Evolutionary conservation across 129 eudicot genomes (phyloP), one percentile per base, ranked within the genome.

Genomic region (Escallonia herrerae): DNA sequence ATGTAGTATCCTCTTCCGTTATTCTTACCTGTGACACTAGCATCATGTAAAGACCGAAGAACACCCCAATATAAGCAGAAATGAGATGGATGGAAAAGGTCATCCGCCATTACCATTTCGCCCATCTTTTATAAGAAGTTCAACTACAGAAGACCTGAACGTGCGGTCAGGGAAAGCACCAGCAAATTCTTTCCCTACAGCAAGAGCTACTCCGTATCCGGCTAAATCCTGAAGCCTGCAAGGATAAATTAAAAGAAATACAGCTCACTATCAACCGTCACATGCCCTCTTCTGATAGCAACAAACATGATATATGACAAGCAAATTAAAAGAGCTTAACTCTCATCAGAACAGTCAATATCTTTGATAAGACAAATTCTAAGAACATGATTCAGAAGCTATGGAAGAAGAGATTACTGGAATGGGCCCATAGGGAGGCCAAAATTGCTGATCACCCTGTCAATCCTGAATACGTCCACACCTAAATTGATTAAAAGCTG

Each of bases 361-460:
- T 22, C 33, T 22, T 22, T 22, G 33, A 22, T 22, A 22, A 22
- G 33, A 22, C 33, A 22, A 22, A 22, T 22, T 22, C 33, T 22
- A 22, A 22, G 33, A 22, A 22, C 33, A 22, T 22, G 33, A 22
- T 22, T 22, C 33, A 22, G 33, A 22, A 22, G 33, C 33, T 0
- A 22, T 1, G 33, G 33, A 22, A 22, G 67, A 76, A 67, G 76
- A 74, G 40, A 73, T 85, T 88, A 93, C 99, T 93, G 99, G 79
- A 93, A 83, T 7, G 99, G 99, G 9, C 99, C 99, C 84, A 93
- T 78, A 15, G 99, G 99, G 59, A 93, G 79, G 62, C 99, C 99
- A 71, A 93, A 93, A 59, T 82, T 73, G 75, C 71, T 77, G 73
- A 93, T 93, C 65, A 86, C 74, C 54, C 81, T 76, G 71, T 93